Conservation (phyloP, 768 basidiomycete genomes). For the Lactifluus hygrophoroides region DNA sequence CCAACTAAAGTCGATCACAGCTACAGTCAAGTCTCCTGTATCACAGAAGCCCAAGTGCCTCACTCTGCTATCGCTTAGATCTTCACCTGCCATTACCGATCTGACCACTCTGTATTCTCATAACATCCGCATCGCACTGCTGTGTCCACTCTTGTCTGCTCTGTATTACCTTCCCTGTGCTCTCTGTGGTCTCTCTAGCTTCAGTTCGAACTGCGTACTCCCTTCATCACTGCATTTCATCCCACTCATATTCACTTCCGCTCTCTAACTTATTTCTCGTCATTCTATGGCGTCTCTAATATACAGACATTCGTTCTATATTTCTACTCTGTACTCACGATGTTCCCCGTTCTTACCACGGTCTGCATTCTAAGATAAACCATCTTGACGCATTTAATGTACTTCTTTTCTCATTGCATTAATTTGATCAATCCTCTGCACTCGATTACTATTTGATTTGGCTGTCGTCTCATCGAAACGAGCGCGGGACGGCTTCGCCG, state of each 20-base stretch:
- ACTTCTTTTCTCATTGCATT: background rate
- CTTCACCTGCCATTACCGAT: background rate
- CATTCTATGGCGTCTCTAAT: background rate
- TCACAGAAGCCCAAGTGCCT: background rate
- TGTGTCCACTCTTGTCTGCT: background rate
- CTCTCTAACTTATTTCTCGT: background rate
- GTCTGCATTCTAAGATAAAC: background rate
- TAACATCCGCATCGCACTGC: background rate
- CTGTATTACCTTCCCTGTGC: background rate
- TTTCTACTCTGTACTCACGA: background rate
- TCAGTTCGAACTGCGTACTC: background rate
- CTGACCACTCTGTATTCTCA: background rate
- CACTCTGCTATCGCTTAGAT: background rate
- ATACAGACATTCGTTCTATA: background rate
- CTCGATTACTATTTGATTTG: background rate
- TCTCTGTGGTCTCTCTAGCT: background rate
- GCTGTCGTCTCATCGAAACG: background rate
- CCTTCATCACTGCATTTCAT: background rate
- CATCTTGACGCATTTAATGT: slow-evolving; percentile 10
- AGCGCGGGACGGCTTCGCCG: background rate
- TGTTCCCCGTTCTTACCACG: background rate
- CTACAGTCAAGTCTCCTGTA: background rate
- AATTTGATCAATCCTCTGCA: background rate
- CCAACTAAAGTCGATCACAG: slow-evolving; percentile 18
- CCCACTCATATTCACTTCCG: background rate